Percentiles rank a stretch among this genome's conserved stretches.
Evolutionary conservation across 2,329 filamentous ascomycete species (phyloP).

Genomic region (Colletotrichum sp.): DNA sequence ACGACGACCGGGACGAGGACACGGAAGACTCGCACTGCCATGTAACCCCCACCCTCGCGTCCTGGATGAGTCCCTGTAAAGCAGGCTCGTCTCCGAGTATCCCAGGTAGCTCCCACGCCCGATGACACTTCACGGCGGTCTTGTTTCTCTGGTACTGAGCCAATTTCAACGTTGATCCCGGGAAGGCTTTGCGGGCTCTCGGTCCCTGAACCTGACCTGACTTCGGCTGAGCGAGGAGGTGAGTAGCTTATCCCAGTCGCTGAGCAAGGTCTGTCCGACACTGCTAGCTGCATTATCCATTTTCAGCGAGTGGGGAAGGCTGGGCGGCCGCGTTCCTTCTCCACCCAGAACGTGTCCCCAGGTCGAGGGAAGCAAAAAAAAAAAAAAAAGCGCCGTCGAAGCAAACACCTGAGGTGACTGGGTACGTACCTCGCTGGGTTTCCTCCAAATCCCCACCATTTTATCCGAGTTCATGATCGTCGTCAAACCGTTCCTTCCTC

Average conservation of each 20-base stretch:
- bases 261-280: background rate
- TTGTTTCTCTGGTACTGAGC: background rate
- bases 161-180: background rate
- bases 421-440: background rate
- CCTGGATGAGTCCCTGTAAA: background rate
- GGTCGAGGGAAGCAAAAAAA: background rate
- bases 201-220: background rate
- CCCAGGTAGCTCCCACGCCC: background rate
- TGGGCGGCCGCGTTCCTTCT: slow-evolving; percentile 1
- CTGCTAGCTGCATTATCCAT: background rate
- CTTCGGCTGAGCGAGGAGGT: background rate
- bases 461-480: slow-evolving; percentile 11
- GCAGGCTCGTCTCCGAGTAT: background rate
- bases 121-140: background rate
- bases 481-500: background rate
- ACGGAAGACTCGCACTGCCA: background rate
- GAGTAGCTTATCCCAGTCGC: slow-evolving; percentile 6
- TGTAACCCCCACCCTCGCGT: background rate
- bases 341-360: slow-evolving; percentile 6
- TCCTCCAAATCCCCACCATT: background rate
- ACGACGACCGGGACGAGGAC: background rate
- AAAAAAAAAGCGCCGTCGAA: background rate
- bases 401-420: background rate
- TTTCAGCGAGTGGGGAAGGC: slow-evolving; percentile 1
- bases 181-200: background rate